Percentiles rank a stretch among this genome's conserved stretches.
Conservation (phyloP, 257 asterid genomes). For the Anisodus tanguticus region DNA sequence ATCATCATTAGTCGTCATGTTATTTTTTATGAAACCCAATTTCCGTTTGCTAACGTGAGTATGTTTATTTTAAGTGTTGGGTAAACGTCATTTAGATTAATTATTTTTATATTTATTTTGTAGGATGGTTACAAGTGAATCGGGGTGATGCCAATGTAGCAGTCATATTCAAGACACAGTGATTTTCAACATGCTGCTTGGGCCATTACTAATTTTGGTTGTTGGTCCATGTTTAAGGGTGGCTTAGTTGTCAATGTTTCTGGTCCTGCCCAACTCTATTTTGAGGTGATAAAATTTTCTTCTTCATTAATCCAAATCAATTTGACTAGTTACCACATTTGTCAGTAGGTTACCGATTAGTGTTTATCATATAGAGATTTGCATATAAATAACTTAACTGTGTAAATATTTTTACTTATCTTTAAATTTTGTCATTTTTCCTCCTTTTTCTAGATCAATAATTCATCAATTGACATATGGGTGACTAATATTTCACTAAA, state of each 20-base stretch:
- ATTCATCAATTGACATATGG: constrained; percentile 36
- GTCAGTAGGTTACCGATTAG: background rate
- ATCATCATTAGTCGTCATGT: no score
- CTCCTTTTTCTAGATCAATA: constrained; percentile 27
- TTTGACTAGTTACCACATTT: background rate
- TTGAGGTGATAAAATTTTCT: constrained; percentile 34
- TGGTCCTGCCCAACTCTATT: constrained; percentile 43
- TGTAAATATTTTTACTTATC: background rate
- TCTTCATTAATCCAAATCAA: background rate
- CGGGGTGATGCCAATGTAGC: constrained; percentile 40
- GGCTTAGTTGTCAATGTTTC: constrained; percentile 43
- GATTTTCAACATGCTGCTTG: constrained; percentile 36
- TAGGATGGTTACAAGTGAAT: constrained; percentile 52
- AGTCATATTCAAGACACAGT: constrained; percentile 36
- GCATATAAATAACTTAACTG: background rate
- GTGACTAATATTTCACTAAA: constrained; percentile 58
- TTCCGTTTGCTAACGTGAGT: no score
- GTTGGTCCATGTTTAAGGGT: constrained; percentile 63
- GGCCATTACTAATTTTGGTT: constrained; percentile 43
- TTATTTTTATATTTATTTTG: background rate
- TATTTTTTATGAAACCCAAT: no score
- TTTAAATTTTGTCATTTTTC: background rate
- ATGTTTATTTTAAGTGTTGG: background rate
- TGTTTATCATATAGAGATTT: background rate
- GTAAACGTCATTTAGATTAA: background rate